These are phyloP conservation scores for Debaryomyces fabryi DNA, from an alignment of 1,139 yeast species.

Conservation along the genomic window DNA sequence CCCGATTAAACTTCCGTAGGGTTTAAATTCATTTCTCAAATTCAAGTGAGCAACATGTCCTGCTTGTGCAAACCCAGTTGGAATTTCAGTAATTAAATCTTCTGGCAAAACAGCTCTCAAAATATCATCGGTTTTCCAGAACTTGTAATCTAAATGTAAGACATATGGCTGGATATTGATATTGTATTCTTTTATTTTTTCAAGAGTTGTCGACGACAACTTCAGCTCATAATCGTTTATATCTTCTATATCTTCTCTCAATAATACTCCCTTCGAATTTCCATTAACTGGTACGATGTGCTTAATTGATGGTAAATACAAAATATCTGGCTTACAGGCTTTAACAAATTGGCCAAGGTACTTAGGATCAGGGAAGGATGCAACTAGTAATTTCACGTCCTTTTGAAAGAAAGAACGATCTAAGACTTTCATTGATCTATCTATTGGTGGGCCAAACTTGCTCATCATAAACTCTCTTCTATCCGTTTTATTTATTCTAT, in stretches of 20 bases:
- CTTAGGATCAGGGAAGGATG: slow-evolving; percentile 69
- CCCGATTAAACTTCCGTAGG: slow-evolving; percentile 80
- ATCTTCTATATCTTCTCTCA: slow-evolving; percentile 53
- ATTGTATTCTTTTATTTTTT: slow-evolving; percentile 48
- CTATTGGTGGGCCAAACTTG: slow-evolving; percentile 63
- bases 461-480: slow-evolving; percentile 33
- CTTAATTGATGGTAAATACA: slow-evolving; percentile 65
- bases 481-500: slow-evolving; percentile 27
- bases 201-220: slow-evolving; percentile 46
- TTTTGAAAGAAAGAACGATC: slow-evolving; percentile 66
- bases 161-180: slow-evolving; percentile 56
- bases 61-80: slow-evolving; percentile 89
- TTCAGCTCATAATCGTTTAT: slow-evolving; percentile 38
- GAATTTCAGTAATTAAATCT: slow-evolving; percentile 68
- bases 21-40: slow-evolving; percentile 80
- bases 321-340: slow-evolving; percentile 53
- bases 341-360: slow-evolving; percentile 59
- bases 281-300: slow-evolving; percentile 59
- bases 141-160: slow-evolving; percentile 65
- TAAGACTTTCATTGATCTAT: slow-evolving; percentile 63
- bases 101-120: slow-evolving; percentile 77
- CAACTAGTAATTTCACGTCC: slow-evolving; percentile 62
- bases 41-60: slow-evolving; percentile 97
- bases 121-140: slow-evolving; percentile 90
- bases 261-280: slow-evolving; percentile 59